phyloP scores from a whole-genome alignment of 2,329 filamentous ascomycete genomes.

The Xylariaceae sp. region DNA sequence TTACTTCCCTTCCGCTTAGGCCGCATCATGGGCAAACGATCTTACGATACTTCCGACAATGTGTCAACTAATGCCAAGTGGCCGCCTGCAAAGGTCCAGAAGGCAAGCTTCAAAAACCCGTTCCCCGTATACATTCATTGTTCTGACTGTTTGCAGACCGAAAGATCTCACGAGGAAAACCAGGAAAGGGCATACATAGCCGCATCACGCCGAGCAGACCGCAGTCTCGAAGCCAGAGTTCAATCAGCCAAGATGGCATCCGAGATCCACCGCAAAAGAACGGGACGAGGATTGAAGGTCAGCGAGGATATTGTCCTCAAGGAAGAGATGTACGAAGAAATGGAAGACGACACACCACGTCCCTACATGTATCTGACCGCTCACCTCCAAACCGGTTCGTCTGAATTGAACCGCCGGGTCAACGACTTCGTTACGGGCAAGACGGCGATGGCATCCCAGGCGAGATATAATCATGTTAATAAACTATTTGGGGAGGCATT shows the following conservation, averaged over 20 bases:
- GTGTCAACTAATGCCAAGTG: conserved; percentile 42
- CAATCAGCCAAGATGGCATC: conserved; percentile 88
- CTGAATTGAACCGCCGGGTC: conserved; percentile 67
- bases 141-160: conserved; percentile 58
- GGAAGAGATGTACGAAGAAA: conserved; percentile 96
- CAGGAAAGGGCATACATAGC: conserved; percentile 91
- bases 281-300: conserved; percentile 81
- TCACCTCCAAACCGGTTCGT: conserved; percentile 65
- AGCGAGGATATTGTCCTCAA: conserved; percentile 86
- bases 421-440: conserved; percentile 55
- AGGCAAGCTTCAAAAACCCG: conserved; percentile 33
- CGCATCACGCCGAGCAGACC: conserved; percentile 84
- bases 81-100: conserved; percentile 46
- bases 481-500: conserved; percentile 55
- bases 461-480: conserved; percentile 55
- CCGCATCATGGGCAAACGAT: conserved; percentile 49
- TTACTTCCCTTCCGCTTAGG: neutral
- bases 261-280: conserved; percentile 88
- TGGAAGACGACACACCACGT: conserved; percentile 79
- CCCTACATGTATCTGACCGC: conserved; percentile 69
- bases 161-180: conserved; percentile 81
- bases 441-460: conserved; percentile 51
- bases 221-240: conserved; percentile 84
- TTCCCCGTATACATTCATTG: neutral
- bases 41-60: conserved; percentile 40